Evolutionary conservation across 1,284 basidiomycete species (phyloP), one percentile per base, ranked within the genome.

Genomic region (Austroboletus niveus): DNA sequence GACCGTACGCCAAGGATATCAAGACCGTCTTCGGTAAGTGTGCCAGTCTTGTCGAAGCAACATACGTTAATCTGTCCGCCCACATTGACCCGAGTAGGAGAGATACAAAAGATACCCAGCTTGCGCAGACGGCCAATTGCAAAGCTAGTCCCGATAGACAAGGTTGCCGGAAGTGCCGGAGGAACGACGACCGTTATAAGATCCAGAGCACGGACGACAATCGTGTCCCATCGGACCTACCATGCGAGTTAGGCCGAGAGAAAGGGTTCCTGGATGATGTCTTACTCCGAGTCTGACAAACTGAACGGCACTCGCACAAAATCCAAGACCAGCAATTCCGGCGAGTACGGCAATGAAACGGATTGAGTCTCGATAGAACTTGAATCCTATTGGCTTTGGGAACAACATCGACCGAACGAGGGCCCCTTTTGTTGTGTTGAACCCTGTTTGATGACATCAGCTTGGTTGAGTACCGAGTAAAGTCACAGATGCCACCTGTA

Each of bases 1-100:
- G 84, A 84, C 39, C 94, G 85, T 11, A 95, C 88, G 27, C 94
- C 94, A 42, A 99, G 87, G 42, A 99, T 94, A 65, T 99, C 97
- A 40, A 99, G 79, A 1, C 97, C 97, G 60, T 99, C 97, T 70
- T 98, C 97, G 0, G 97, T 99, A 15, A 99, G 79, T 1, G 97
- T 99, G 2, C 97, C 97, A 1, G 97, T 99, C 75, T 99, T 99
- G 78, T 99, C 97, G 65, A 99, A 99, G 70, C 95, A 98, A 63
- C 95, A 96, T 8, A 99, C 90, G 59, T 99, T 98, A 74, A 99
- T 80, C 73, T 98, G 97, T 31, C 97, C 97, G 3, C 87, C 94
- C 46, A 99, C 87, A 66, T 99, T 99, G 62, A 99, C 92, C 31
- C 97, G 80, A 61, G 89, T 97, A 1, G 97, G 97, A 6, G 96